Conservation (phyloP, 2,329 filamentous ascomycete genomes). For the Microthyrium microscopicum region DNA sequence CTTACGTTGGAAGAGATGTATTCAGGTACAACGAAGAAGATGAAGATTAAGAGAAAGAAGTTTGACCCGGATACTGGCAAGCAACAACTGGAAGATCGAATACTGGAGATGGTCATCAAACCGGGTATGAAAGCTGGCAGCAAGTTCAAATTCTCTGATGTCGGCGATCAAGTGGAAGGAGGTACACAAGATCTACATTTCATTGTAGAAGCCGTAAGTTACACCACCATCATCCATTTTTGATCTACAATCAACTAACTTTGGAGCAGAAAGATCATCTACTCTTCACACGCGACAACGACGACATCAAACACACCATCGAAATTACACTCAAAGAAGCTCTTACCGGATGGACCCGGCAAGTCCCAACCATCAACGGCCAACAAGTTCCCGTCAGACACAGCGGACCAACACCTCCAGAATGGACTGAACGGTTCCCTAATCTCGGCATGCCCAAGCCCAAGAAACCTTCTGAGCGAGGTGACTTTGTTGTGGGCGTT, state of each 20-base stretch:
- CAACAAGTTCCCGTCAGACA: constrained; percentile 69
- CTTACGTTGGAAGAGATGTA: constrained; percentile 80
- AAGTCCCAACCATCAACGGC: constrained; percentile 85
- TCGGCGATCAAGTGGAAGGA: constrained; percentile 95
- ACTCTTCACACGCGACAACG: constrained; percentile 70
- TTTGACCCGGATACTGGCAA: constrained; percentile 70
- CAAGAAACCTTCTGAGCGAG: constrained; percentile 70
- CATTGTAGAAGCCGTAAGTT: constrained; percentile 74
- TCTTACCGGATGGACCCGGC: constrained; percentile 80
- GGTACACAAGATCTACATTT: constrained; percentile 93
- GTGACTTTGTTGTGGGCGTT: constrained; percentile 77
- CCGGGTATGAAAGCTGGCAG: constrained; percentile 88
- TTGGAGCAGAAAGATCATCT: constrained; percentile 64
- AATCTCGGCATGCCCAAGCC: constrained; percentile 85
- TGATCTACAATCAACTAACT: constrained; percentile 18
- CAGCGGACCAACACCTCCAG: constrained; percentile 69
- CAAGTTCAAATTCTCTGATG: constrained; percentile 95
- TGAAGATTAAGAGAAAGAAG: constrained; percentile 94
- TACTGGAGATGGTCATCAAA: constrained; percentile 90
- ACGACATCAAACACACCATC: constrained; percentile 65
- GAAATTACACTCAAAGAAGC: constrained; percentile 85
- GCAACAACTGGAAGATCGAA: constrained; percentile 71
- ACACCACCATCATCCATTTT: background rate
- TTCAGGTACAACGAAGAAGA: constrained; percentile 80
- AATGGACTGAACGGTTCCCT: constrained; percentile 66